Base-by-base conservation (phyloP, 345 rosid species). In the Alliaria petiolata region DNA sequence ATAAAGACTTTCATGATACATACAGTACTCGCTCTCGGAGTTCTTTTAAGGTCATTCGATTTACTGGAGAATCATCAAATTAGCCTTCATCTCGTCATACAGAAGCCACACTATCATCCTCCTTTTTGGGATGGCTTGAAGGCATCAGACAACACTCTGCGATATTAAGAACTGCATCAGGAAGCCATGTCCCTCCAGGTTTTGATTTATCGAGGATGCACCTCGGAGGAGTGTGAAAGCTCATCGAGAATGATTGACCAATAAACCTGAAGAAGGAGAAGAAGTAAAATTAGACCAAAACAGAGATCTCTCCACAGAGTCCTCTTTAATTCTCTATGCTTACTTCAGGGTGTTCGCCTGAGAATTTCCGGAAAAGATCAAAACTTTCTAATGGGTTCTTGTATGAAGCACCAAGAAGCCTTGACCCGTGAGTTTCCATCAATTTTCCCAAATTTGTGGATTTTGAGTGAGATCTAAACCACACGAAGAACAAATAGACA, bases 1-100 rank as follows among this genome's bases (percentile, higher is more conserved):
- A n/a, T 39, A 51, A 39, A 69, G 54, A 69, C 19, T 20, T 40
- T 42, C 39, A 66, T 49, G 22, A 16, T 19, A 55, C 95, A 71
- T 91, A 93, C 95, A 83, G 89, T 72, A 87, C 98, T 89, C 76
- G 87, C 67, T 84, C 81, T 6, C 95, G 89, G 38, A 93, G 82
- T 65, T 89, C 81, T 69, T 81, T 83, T 6, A 89, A 55, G 46
- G 95, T 89, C 91, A 89, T 63, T 35, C 8, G 56, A 33, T 77
- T 85, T 59, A 87, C 67, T 26, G 63, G 70, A 46, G 84, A 72
- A 69, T 83, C 83, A 76, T 85, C 89, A 69, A 30, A n/a, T n/a
- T n/a, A 65, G 17, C 84, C 78, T 84, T 93, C 97, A 38, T 91
- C 85, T 58, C 91, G 81, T 97, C 98, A 93, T 45, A 85, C 82